Percentiles rank a stretch among this genome's conserved stretches.
phyloP scores from a whole-genome alignment of 2,329 filamentous ascomycete species.

The Xylaria sp. region DNA sequence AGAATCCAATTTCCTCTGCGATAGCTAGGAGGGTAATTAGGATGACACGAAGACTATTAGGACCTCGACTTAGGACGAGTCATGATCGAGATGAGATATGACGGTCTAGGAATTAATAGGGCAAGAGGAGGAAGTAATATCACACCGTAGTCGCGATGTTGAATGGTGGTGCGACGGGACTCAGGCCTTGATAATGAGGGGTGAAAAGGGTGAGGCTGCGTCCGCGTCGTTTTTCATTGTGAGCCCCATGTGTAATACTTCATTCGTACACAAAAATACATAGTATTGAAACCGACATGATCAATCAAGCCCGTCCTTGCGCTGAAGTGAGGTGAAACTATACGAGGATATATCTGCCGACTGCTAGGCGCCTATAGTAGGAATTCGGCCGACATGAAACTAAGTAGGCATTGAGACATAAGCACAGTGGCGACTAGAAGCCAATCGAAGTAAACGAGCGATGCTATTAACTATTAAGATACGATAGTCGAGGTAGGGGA shows the following conservation, averaged over 20 bases:
- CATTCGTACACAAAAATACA: slow-evolving; percentile 15
- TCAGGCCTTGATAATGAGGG: not conserved
- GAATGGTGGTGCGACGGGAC: slow-evolving; percentile 18
- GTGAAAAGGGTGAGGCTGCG: not conserved
- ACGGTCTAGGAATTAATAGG: slow-evolving; percentile 25
- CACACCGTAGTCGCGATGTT: slow-evolving; percentile 8
- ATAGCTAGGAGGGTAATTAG: slow-evolving; percentile 3
- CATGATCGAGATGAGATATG: not conserved
- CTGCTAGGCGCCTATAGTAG: not conserved
- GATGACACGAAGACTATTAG: not conserved
- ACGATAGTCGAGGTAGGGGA: not conserved
- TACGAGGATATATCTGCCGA: not conserved
- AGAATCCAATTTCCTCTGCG: not conserved
- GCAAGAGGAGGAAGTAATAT: slow-evolving; percentile 15
- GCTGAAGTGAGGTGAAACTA: not conserved
- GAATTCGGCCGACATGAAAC: not conserved
- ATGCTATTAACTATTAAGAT: not conserved
- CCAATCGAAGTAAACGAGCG: not conserved
- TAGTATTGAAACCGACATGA: slow-evolving; percentile 8
- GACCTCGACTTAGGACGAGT: not conserved
- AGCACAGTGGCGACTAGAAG: not conserved
- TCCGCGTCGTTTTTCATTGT: slow-evolving; percentile 5
- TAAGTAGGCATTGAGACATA: not conserved
- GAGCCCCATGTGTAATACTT: slow-evolving; percentile 20
- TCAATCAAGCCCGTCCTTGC: not conserved